Percentiles rank a stretch among this genome's conserved stretches.
These are phyloP conservation scores for Lipomyces lipofer DNA, from an alignment of 805 yeast species.

Conservation along the genomic window DNA sequence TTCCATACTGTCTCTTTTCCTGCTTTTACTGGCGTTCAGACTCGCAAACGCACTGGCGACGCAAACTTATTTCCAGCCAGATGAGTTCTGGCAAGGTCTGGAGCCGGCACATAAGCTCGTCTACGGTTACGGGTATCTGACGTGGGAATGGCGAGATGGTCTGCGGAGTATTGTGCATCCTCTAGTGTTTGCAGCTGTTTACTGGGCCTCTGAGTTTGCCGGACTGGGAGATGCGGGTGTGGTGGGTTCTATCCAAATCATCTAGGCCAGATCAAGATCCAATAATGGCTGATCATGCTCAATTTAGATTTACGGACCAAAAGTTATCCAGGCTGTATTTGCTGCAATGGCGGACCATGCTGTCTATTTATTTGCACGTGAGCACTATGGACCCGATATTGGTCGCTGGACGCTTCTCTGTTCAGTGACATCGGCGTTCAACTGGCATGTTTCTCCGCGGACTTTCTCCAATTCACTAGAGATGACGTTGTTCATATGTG, in stretches of 20 bases:
- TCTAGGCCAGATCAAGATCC: slow-evolving; percentile 16
- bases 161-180: slow-evolving; percentile 83
- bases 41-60: slow-evolving; percentile 63
- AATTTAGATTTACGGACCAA: slow-evolving; percentile 49
- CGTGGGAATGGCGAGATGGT: slow-evolving; percentile 92
- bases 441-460: slow-evolving; percentile 77
- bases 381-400: slow-evolving; percentile 34
- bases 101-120: slow-evolving; percentile 85
- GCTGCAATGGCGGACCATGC: slow-evolving; percentile 73
- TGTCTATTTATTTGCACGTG: slow-evolving; percentile 50
- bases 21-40: slow-evolving; percentile 45
- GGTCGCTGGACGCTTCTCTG: slow-evolving; percentile 41
- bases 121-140: slow-evolving; percentile 75
- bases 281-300: background rate
- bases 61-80: slow-evolving; percentile 88
- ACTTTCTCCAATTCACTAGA: slow-evolving; percentile 86
- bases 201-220: slow-evolving; percentile 41
- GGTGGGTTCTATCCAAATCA: slow-evolving; percentile 9
- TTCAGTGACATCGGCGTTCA: slow-evolving; percentile 69
- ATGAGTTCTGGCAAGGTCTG: slow-evolving; percentile 88
- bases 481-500: slow-evolving; percentile 64
- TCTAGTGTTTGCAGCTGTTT: slow-evolving; percentile 56
- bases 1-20: background rate
- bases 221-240: slow-evolving; percentile 45
- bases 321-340: slow-evolving; percentile 63